Conservation (phyloP, 805 yeast genomes). For the Ogataea saltuana region DNA sequence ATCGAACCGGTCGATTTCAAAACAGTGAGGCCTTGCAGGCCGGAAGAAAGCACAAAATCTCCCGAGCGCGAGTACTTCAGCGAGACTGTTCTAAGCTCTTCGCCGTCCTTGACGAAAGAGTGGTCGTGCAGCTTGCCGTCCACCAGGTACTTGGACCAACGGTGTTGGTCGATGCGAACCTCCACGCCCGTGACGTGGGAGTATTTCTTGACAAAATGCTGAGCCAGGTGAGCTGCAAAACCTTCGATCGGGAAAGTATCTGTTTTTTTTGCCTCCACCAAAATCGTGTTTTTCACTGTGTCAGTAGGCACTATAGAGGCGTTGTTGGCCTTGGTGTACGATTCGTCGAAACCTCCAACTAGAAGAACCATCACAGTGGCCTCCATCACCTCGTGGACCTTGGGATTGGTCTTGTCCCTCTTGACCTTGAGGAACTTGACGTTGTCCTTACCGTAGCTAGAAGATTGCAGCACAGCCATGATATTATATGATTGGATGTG, state of each 20-base stretch:
- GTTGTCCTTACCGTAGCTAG: conserved; percentile 89
- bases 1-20: conserved; percentile 90
- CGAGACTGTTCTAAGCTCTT: conserved; percentile 68
- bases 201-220: conserved; percentile 79
- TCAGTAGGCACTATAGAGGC: conserved; percentile 91
- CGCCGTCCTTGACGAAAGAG: conserved; percentile 83
- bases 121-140: conserved; percentile 78
- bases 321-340: conserved; percentile 89
- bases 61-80: conserved; percentile 54
- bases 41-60: conserved; percentile 61
- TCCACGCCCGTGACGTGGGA: conserved; percentile 73
- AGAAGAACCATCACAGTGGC: conserved; percentile 76
- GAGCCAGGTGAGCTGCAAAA: conserved; percentile 81
- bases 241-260: conserved; percentile 91
- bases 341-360: conserved; percentile 73
- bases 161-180: conserved; percentile 65
- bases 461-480: conserved; percentile 33
- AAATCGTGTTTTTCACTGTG: conserved; percentile 86
- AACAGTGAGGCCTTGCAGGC: conserved; percentile 77
- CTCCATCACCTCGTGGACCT: conserved; percentile 79
- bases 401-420: conserved; percentile 71
- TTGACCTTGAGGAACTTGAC: conserved; percentile 90
- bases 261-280: conserved; percentile 76
- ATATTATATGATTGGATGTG: too few species aligned
- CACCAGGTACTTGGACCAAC: conserved; percentile 77